Percentiles rank a stretch among this genome's conserved stretches.
phyloP scores from a whole-genome alignment of 108 stramenopile genomes.

The Epithemia pelagica region DNA sequence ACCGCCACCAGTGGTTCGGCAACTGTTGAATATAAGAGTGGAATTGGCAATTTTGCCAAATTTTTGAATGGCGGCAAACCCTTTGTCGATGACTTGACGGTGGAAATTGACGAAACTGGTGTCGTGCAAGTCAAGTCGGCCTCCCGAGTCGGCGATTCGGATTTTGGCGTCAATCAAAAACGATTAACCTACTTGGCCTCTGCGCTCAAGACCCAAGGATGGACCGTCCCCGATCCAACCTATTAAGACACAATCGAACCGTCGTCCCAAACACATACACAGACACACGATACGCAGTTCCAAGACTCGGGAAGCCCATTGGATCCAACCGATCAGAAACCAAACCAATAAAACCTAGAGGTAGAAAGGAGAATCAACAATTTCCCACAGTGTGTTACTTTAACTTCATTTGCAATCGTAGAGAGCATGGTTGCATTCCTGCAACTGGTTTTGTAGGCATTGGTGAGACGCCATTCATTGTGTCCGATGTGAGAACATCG shows the following conservation, averaged over 20 bases:
- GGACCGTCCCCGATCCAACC: constrained; percentile 25
- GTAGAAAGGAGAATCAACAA: too few relatives aligned
- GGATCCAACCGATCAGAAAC: too few relatives aligned
- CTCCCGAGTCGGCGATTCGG: constrained; percentile 73
- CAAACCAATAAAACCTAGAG: too few relatives aligned
- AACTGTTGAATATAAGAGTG: constrained; percentile 61
- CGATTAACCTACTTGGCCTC: constrained; percentile 27
- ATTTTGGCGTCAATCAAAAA: constrained; percentile 81
- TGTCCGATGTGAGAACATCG: too few relatives aligned
- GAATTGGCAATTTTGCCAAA: constrained; percentile 76
- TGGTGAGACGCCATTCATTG: too few relatives aligned
- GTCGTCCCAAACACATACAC: too few relatives aligned
- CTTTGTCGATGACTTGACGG: constrained; percentile 73
- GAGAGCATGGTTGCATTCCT: too few relatives aligned
- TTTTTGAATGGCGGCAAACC: constrained; percentile 84
- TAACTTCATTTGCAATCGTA: too few relatives aligned
- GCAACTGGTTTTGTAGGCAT: too few relatives aligned
- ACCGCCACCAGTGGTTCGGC: constrained; percentile 30
- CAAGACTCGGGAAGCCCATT: too few relatives aligned
- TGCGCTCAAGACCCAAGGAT: constrained; percentile 17
- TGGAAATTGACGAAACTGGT: constrained; percentile 46
- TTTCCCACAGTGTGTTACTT: too few relatives aligned
- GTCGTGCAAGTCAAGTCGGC: constrained; percentile 48
- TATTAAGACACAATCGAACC: constrained; percentile 11
- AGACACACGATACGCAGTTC: too few relatives aligned